Conservation (phyloP, 352 stramenopile genomes). For the Thraustochytrium striatum region DNA sequence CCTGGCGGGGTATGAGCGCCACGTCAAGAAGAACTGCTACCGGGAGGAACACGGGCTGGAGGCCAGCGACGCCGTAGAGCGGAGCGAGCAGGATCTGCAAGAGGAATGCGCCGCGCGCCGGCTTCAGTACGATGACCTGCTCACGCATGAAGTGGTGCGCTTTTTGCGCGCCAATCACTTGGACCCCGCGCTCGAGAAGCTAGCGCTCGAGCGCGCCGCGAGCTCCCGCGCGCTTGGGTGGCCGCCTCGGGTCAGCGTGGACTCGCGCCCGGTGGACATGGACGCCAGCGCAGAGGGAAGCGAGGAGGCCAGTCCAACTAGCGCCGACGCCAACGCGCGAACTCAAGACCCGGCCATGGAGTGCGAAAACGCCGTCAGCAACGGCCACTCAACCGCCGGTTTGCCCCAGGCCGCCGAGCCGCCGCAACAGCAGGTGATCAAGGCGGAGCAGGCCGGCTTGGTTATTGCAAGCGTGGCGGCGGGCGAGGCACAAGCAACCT, state of each 20-base stretch:
- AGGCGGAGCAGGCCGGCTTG: too few relatives aligned
- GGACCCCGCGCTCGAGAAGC: not conserved
- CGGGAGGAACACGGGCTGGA: conserved; percentile 31
- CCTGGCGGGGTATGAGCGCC: not conserved
- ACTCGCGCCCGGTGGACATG: not conserved
- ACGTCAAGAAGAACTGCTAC: conserved; percentile 26
- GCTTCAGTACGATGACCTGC: not conserved
- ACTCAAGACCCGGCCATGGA: too few relatives aligned
- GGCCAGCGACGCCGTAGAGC: conserved; percentile 5
- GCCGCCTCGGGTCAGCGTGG: not conserved
- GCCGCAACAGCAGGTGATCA: too few relatives aligned
- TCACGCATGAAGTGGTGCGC: conserved; percentile 1
- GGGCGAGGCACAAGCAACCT: too few relatives aligned
- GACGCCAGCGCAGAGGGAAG: not conserved
- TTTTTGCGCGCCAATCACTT: conserved; percentile 4
- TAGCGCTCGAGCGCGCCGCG: not conserved
- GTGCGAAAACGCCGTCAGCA: too few relatives aligned
- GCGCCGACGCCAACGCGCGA: too few relatives aligned
- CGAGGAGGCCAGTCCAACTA: too few relatives aligned
- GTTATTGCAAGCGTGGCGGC: too few relatives aligned
- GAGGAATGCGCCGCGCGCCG: not conserved
- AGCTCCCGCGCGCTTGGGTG: not conserved
- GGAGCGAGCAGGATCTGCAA: conserved; percentile 27
- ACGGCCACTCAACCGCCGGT: too few relatives aligned
- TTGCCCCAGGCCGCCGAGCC: too few relatives aligned